These are phyloP conservation scores for Lentinula aciculospora DNA, from an alignment of 768 basidiomycete species.

Conservation along the genomic window DNA sequence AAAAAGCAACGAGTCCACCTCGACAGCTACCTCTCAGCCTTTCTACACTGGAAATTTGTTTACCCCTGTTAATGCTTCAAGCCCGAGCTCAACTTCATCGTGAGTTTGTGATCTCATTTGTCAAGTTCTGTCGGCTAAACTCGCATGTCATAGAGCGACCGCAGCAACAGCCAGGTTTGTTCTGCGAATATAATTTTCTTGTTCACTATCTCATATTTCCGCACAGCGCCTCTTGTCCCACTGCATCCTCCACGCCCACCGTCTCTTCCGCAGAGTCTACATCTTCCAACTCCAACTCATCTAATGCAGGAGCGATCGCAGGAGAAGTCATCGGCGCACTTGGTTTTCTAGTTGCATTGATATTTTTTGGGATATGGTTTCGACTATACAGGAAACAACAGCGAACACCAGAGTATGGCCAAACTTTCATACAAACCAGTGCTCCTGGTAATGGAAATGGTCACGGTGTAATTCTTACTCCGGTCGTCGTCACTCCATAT, in stretches of 20 bases:
- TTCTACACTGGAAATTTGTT: conserved; percentile 1
- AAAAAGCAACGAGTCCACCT: background rate
- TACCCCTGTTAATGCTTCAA: background rate
- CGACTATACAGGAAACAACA: background rate
- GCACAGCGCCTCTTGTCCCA: background rate
- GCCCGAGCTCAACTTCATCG: background rate
- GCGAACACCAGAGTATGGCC: background rate
- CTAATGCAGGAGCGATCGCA: background rate
- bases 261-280: background rate
- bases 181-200: background rate
- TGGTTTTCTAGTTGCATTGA: background rate
- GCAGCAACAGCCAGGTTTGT: background rate
- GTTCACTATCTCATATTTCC: background rate
- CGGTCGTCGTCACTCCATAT: background rate
- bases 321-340: background rate
- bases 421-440: background rate
- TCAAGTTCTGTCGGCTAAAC: background rate
- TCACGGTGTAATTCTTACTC: background rate
- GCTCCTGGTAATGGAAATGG: background rate
- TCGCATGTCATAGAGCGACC: background rate
- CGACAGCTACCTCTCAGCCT: background rate
- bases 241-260: background rate
- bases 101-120: background rate
- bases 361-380: background rate
- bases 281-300: background rate